These are phyloP conservation scores for Psilocybe cyanescens DNA, from an alignment of 768 basidiomycete species.

Conservation along the genomic window DNA sequence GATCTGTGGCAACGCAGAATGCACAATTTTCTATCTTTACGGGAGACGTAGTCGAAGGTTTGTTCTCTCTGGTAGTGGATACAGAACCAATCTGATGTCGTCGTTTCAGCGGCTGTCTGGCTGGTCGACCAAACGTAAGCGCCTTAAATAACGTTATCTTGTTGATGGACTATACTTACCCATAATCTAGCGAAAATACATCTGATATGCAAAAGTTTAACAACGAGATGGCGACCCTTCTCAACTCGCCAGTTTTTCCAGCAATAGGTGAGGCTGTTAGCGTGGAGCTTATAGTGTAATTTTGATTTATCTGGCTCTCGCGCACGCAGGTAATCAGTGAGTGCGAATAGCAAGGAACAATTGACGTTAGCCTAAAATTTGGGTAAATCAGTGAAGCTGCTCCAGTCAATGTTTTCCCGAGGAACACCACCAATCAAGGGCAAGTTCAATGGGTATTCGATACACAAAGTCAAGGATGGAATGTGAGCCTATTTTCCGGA, in stretches of 20 bases:
- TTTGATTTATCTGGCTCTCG: neutral
- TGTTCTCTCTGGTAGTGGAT: neutral
- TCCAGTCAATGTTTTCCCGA: constrained; percentile 63
- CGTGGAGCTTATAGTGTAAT: neutral
- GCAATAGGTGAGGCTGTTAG: constrained; percentile 43
- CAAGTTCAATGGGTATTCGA: constrained; percentile 63
- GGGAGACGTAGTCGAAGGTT: constrained; percentile 67
- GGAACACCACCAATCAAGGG: constrained; percentile 38
- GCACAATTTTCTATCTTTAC: constrained; percentile 62
- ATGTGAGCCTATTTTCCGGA: constrained; percentile 31
- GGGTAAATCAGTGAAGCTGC: constrained; percentile 48
- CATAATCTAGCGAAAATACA: constrained; percentile 42
- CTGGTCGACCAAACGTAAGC: constrained; percentile 45
- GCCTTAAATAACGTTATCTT: neutral
- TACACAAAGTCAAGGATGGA: constrained; percentile 51
- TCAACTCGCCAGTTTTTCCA: constrained; percentile 49
- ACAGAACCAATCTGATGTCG: neutral
- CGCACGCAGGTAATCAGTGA: constrained; percentile 51
- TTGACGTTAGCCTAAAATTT: neutral
- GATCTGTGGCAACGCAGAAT: constrained; percentile 38
- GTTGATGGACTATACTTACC: neutral
- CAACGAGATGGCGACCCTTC: constrained; percentile 42
- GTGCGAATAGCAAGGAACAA: constrained; percentile 15
- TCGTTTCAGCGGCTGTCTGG: constrained; percentile 50
- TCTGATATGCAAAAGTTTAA: constrained; percentile 50